Evolutionary conservation across 129 eudicot genomes (phyloP).

Genomic region (Lactuca saligna): DNA sequence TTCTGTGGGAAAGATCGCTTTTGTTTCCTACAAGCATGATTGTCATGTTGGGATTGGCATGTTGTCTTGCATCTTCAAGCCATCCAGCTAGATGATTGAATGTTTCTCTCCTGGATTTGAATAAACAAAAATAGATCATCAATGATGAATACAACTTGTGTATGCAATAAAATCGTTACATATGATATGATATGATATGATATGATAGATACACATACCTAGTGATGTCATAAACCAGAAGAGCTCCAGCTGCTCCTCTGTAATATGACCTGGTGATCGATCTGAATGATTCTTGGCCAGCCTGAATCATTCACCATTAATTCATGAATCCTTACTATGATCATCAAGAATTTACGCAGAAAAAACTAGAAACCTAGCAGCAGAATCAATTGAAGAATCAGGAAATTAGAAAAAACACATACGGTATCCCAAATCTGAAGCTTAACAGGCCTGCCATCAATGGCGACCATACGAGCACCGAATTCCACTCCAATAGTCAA

Average conservation of each 20-base stretch:
- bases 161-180: slow-evolving; percentile 1
- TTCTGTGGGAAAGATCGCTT: slow-evolving; percentile 80
- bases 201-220: slow-evolving; percentile 40
- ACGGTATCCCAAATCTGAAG: slow-evolving; percentile 98
- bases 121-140: neutral
- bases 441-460: slow-evolving; percentile 65
- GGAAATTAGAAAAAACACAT: slow-evolving; percentile 4
- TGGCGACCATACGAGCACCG: slow-evolving; percentile 87
- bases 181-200: neutral
- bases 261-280: slow-evolving; percentile 86
- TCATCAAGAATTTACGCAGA: neutral
- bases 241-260: slow-evolving; percentile 98
- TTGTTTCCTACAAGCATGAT: slow-evolving; percentile 91
- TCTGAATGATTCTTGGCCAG: slow-evolving; percentile 90
- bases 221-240: slow-evolving; percentile 84
- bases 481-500: slow-evolving; percentile 89
- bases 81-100: slow-evolving; percentile 90
- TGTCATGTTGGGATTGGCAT: slow-evolving; percentile 90
- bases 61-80: slow-evolving; percentile 95
- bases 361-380: neutral
- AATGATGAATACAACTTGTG: slow-evolving; percentile 3
- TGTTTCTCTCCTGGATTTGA: slow-evolving; percentile 65
- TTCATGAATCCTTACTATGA: neutral
- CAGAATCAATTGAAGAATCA: neutral
- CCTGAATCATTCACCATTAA: slow-evolving; percentile 41